Percentiles rank a stretch among this genome's conserved stretches.
Evolutionary conservation across 257 asterid species (phyloP).

Genomic region (Scutellaria minor): DNA sequence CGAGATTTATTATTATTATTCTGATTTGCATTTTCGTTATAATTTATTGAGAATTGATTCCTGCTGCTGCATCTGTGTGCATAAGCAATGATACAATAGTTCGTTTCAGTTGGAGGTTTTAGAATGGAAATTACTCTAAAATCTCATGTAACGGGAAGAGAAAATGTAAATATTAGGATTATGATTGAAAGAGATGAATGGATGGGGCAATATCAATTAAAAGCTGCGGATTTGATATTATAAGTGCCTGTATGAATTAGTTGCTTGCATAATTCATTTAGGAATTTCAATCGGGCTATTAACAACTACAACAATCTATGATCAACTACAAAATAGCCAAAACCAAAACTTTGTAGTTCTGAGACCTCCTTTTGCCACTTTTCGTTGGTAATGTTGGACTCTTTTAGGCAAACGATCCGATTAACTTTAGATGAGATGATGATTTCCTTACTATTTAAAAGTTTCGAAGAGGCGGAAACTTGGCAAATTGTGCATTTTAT

Average conservation of each 20-base stretch:
- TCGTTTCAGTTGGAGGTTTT: conserved; percentile 12
- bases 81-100: background rate
- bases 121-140: conserved; percentile 9
- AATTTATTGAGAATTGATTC: conserved; percentile 11
- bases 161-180: background rate
- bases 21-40: background rate
- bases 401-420: too few species aligned
- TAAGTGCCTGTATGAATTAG: background rate
- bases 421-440: too few species aligned
- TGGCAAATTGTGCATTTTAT: too few species aligned
- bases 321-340: background rate
- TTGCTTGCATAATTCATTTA: conserved; percentile 9
- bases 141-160: background rate
- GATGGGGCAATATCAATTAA: background rate
- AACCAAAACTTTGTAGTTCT: background rate
- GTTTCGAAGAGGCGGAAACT: too few species aligned
- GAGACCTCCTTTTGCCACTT: background rate
- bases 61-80: conserved; percentile 28
- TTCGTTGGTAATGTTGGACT: background rate
- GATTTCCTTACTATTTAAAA: too few species aligned
- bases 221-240: conserved; percentile 16
- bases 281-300: background rate
- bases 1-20: background rate
- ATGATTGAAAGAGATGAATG: conserved; percentile 6
- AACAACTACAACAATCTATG: background rate